Base-by-base conservation (phyloP, 306 rosid genomes). In the Cicer chorassanicum region DNA sequence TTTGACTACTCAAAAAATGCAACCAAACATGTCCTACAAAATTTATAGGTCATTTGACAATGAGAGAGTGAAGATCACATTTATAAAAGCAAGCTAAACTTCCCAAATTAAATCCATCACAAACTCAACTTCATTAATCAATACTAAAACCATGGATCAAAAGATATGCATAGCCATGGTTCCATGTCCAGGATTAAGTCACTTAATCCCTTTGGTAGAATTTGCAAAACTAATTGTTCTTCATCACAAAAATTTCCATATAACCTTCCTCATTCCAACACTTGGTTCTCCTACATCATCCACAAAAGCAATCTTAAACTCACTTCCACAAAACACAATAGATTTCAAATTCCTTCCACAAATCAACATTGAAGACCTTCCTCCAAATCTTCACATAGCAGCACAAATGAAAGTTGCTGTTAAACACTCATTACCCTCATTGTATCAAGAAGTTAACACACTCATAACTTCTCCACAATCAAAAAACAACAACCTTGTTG, bases 191-290 rank as follows among this genome's bases (percentile, higher is more conserved):
- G 65, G 65, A 59, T 2, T 29, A 24, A 59, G 65, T 16, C 65
- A 59, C 9, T 59, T 59, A 29, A 59, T 59, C 9, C 65, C 65
- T 11, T 9, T 59, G 6, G 15, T 59, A 11, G 65, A 59, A 1
- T 59, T 59, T 59, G 65, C 65, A 29, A 59, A 59, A 59, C 42
- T 11, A 59, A 16, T 59, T 24, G 41, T 59, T 29, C 65, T 24
- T 29, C 16, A 29, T 29, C 65, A 59, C 42, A 59, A 59, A 6
- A 29, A 59, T 0, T 59, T 59, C 42, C 15, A 11, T 59, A 16
- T 59, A n/a, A 29, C 15, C 1, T 59, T 59, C 9, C 42, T 59
- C 16, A 59, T 59, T 29, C 65, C 65, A 59, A 1, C 42, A 3
- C 42, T 59, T 11, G 65, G 65, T 59, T 6, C 42, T 34, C 65